Evolutionary conservation across 108 stramenopile genomes (phyloP), one percentile per base, ranked within the genome.

Genomic region (Cyclotella atomus): DNA sequence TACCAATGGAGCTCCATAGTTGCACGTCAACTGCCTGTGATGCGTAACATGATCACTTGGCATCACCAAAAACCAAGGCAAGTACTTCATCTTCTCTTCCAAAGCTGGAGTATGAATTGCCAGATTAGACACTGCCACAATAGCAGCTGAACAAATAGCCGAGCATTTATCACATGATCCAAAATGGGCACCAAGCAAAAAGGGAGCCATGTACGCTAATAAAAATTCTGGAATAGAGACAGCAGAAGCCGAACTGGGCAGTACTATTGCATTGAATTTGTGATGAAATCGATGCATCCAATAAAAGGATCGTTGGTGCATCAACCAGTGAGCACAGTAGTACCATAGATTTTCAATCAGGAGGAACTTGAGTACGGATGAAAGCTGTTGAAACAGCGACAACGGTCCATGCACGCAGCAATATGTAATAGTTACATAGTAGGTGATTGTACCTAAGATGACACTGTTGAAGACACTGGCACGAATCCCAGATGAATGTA

Each of bases 31-130:
- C 47, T 76, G 83, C 46, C 77, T 71, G 57, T 88, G 87, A 65
- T 88, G 87, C 27, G 73, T 73, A 32, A 88, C 46, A 64, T 88
- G 87, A 64, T 88, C 84, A 28, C 72, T 53, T 0, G 87, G 83
- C 49, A 69, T 54, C 16, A 88, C 87, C 44, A 71, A 73, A 9
- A 78, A 46, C 77, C 77, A 75, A 8, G 82, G 82, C 54, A 80
- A 75, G 28, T 59, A 21, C 7, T 65, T 65, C 38, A 84, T 50
- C 46, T 36, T 68, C 17, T 80, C 71, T 32, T 73, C 81, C 76
- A 88, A 69, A 24, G 65, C 73, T 10, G 88, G 88, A 35, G 84
- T 84, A 49, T 88, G 88, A 61, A 86, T 77, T 43, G 82, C 46
- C 43, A 88, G 45, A 55, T 88, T 88, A 34, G 60, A 47, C 6